Evolutionary conservation across 2,329 filamentous ascomycete genomes (phyloP).

Genomic region (Zymoseptoria tritici): DNA sequence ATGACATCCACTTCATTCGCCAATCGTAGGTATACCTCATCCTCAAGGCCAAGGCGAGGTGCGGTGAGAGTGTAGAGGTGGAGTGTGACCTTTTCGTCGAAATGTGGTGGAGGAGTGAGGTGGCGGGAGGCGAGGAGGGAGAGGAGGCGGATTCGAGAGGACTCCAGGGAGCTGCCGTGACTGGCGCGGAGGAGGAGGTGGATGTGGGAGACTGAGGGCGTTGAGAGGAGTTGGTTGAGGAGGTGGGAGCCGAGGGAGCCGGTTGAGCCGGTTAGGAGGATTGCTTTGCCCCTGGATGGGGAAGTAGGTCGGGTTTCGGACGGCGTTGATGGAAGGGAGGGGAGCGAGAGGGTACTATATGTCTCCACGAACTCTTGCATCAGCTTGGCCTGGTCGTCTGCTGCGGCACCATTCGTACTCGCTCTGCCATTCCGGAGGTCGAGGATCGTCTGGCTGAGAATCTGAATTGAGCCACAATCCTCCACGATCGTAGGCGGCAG

Average conservation of each 20-base stretch:
- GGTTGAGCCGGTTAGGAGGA: constrained; percentile 45
- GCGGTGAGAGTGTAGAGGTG: constrained; percentile 44
- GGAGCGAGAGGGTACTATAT: constrained; percentile 30
- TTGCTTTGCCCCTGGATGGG: constrained; percentile 4
- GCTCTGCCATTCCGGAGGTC: constrained; percentile 33
- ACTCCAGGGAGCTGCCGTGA: constrained; percentile 32
- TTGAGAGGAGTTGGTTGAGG: constrained; percentile 38
- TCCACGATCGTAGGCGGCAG: constrained; percentile 54
- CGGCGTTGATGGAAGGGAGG: not conserved
- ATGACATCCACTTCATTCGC: constrained; percentile 42
- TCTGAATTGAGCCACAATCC: constrained; percentile 48
- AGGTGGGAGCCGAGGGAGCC: constrained; percentile 48
- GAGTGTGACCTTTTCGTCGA: constrained; percentile 38
- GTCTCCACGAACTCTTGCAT: constrained; percentile 44
- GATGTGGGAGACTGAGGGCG: constrained; percentile 37
- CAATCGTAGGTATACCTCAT: constrained; percentile 36
- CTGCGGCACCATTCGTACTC: constrained; percentile 17
- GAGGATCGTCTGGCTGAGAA: constrained; percentile 34
- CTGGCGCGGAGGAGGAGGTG: constrained; percentile 49
- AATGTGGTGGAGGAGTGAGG: constrained; percentile 22
- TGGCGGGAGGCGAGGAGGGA: constrained; percentile 37
- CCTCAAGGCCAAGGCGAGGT: constrained; percentile 41
- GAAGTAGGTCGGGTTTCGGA: not conserved
- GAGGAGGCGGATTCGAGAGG: constrained; percentile 39
- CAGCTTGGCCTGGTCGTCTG: constrained; percentile 32